Evolutionary conservation across 768 basidiomycete genomes (phyloP).

Genomic region (Agaricus subrufescens): DNA sequence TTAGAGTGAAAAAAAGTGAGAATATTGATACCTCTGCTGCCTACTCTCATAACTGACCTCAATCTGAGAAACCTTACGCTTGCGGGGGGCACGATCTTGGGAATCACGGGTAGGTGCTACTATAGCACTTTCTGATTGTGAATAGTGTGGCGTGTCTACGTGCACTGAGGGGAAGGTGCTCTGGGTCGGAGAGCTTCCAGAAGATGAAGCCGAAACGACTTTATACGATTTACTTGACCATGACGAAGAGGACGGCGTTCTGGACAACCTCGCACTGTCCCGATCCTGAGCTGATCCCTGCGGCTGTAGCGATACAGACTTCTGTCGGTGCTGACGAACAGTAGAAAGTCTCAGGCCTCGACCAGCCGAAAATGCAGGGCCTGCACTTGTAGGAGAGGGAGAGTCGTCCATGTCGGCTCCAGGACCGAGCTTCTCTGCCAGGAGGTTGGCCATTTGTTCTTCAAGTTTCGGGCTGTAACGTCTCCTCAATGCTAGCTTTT

Average conservation of each 20-base stretch:
- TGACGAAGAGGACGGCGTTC: not conserved
- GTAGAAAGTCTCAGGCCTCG: constrained; percentile 4
- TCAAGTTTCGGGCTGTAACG: constrained; percentile 12
- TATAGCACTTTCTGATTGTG: not conserved
- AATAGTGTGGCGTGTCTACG: not conserved
- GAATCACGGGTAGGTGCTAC: not conserved
- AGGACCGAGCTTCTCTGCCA: constrained; percentile 11
- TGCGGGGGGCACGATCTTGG: not conserved
- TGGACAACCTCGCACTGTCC: not conserved
- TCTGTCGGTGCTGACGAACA: not conserved
- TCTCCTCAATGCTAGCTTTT: constrained; percentile 29
- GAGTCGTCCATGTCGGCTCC: not conserved
- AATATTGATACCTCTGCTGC: not conserved
- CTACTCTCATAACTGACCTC: not conserved
- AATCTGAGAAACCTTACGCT: not conserved
- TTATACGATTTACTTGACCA: no score
- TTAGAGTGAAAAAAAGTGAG: not conserved
- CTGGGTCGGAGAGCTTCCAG: not conserved
- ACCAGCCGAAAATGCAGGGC: not conserved
- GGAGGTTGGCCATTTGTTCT: constrained; percentile 16
- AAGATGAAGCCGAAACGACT: not conserved
- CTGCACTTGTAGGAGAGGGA: constrained; percentile 12
- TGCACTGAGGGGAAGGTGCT: not conserved
- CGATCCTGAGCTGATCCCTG: not conserved
- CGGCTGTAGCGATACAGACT: not conserved